These are phyloP conservation scores for Margaritispora aquatica DNA, from an alignment of 495 filamentous ascomycete species.

Conservation along the genomic window DNA sequence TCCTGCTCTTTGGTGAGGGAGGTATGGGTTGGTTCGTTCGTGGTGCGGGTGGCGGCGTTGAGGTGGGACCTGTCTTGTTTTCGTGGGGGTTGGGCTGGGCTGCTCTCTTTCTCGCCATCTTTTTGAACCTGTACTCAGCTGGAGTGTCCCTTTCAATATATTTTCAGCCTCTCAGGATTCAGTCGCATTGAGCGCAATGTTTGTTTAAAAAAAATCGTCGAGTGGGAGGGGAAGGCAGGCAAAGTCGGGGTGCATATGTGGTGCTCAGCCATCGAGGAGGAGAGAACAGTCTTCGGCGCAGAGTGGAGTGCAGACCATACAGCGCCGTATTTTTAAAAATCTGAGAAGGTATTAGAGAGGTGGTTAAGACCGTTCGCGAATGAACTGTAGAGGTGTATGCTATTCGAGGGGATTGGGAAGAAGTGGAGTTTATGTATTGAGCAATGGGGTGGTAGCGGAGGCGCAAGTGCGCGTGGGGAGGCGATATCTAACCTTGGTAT, in stretches of 20 bases:
- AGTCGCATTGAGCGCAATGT: not conserved
- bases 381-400: not conserved
- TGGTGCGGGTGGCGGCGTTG: too few species aligned
- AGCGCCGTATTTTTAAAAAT: not conserved
- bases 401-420: not conserved
- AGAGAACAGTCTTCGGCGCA: not conserved
- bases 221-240: not conserved
- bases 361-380: not conserved
- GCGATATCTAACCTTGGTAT: too few species aligned
- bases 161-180: not conserved
- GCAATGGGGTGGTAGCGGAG: not conserved
- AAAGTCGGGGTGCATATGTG: not conserved
- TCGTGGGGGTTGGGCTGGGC: too few species aligned
- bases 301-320: not conserved
- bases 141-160: too few species aligned
- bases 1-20: too few species aligned
- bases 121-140: too few species aligned
- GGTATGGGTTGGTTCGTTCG: too few species aligned
- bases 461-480: not conserved
- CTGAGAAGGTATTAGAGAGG: not conserved
- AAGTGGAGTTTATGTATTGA: not conserved
- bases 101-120: too few species aligned
- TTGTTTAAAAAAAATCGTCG: not conserved
- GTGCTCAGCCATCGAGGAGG: not conserved
- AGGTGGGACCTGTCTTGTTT: too few species aligned